Evolutionary conservation across 257 asterid species (phyloP).

Genomic region (Gentiana dahurica): DNA sequence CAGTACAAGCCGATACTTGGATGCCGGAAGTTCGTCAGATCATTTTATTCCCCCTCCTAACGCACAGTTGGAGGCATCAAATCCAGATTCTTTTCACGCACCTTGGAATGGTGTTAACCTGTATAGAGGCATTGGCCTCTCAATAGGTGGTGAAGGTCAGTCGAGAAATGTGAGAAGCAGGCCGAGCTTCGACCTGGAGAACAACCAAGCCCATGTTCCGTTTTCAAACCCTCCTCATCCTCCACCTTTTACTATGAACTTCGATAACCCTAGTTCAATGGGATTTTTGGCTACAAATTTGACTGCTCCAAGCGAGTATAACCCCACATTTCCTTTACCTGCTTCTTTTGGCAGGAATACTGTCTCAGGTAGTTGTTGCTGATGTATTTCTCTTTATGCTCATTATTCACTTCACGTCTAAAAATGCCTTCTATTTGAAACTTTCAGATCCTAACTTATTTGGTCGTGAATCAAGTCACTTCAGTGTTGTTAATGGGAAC

Average conservation of each 20-base stretch:
- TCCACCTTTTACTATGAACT: constrained; percentile 24
- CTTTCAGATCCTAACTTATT: constrained; percentile 41
- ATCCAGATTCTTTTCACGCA: constrained; percentile 33
- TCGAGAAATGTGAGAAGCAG: constrained; percentile 68
- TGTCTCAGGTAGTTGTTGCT: constrained; percentile 37
- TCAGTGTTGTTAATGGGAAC: constrained; percentile 23
- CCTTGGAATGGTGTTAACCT: constrained; percentile 39
- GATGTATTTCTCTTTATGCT: constrained; percentile 1
- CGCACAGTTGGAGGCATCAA: constrained; percentile 50
- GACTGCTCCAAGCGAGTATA: constrained; percentile 44
- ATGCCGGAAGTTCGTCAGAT: constrained; percentile 67
- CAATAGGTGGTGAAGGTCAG: constrained; percentile 46
- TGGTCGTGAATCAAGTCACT: constrained; percentile 36
- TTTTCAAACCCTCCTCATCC: constrained; percentile 29
- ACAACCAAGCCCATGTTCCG: constrained; percentile 31
- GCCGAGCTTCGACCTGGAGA: constrained; percentile 35
- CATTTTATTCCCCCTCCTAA: constrained; percentile 32
- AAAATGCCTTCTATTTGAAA: constrained; percentile 14
- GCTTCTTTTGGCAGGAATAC: constrained; percentile 35
- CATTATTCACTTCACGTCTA: neutral
- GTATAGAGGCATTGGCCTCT: constrained; percentile 43
- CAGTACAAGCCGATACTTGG: constrained; percentile 49
- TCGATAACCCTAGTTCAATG: constrained; percentile 30
- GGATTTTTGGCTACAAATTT: constrained; percentile 42
- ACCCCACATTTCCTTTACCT: constrained; percentile 26